A percentile compares a stretch with the other conserved stretches of the same genome.
These are phyloP conservation scores for Neonectria coccinea DNA, from an alignment of 2,329 filamentous ascomycete species.

Conservation along the genomic window DNA sequence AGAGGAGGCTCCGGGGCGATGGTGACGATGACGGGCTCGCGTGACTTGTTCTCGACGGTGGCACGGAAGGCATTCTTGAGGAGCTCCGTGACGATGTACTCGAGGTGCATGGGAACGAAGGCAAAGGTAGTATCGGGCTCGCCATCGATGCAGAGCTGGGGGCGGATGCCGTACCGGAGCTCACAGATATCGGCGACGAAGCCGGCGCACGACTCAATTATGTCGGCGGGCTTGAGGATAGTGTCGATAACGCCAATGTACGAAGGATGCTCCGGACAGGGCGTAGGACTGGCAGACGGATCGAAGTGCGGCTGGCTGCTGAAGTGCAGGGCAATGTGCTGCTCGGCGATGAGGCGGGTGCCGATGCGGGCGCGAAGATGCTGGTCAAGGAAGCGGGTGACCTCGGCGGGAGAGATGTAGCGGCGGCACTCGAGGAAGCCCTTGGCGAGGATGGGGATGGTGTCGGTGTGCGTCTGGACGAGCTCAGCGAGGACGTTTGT, in stretches of 20 bases:
- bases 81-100: conserved; percentile 97
- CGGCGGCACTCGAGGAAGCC: conserved; percentile 94
- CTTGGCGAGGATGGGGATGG: conserved; percentile 89
- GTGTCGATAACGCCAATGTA: conserved; percentile 98
- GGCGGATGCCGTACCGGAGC: conserved; percentile 91
- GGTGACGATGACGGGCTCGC: conserved; percentile 89
- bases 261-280: conserved; percentile 65
- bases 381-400: conserved; percentile 93
- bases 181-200: conserved; percentile 98
- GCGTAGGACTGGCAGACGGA: conserved; percentile 61
- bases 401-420: conserved; percentile 84
- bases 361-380: conserved; percentile 95
- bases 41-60: conserved; percentile 85
- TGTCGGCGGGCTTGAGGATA: conserved; percentile 81
- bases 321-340: conserved; percentile 91
- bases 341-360: conserved; percentile 92
- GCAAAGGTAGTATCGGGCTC: conserved; percentile 90
- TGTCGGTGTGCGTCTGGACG: conserved; percentile 94
- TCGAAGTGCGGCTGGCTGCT: conserved; percentile 77
- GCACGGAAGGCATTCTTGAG: conserved; percentile 97
- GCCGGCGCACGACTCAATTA: conserved; percentile 85
- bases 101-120: conserved; percentile 93
- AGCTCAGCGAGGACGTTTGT: conserved; percentile 93
- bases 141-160: conserved; percentile 83
- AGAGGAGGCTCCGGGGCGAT: conserved; percentile 77